Percentiles rank a stretch among this genome's conserved stretches.
Conservation (phyloP, 352 stramenopile species). For the Globisporangium emineosum region DNA sequence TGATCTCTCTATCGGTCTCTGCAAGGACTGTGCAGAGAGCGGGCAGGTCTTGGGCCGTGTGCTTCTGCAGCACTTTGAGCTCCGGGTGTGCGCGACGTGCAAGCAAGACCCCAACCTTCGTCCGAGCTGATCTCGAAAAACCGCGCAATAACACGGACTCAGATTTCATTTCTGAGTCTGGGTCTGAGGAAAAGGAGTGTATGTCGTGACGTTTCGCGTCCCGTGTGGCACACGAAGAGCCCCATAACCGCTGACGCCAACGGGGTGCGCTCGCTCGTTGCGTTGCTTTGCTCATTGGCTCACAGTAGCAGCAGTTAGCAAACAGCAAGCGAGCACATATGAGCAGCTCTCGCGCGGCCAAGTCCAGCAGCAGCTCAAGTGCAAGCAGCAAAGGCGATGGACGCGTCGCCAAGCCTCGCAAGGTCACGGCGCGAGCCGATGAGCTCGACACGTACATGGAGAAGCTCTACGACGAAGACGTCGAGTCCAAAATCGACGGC, state of each 20-base stretch:
- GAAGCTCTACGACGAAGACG: constrained; percentile 91
- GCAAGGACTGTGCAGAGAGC: constrained; percentile 49
- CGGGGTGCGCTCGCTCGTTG: too few species aligned
- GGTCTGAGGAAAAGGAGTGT: too few species aligned
- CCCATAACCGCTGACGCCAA: too few species aligned
- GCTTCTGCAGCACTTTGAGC: constrained; percentile 46
- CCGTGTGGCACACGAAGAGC: too few species aligned
- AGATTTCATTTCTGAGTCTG: too few species aligned
- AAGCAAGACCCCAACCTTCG: constrained; percentile 54
- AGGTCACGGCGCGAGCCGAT: constrained; percentile 59
- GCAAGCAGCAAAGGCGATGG: constrained; percentile 15
- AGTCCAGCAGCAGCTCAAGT: neutral
- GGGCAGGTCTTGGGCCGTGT: constrained; percentile 43
- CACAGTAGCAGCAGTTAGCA: neutral
- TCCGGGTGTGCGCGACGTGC: constrained; percentile 55
- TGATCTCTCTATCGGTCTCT: constrained; percentile 33
- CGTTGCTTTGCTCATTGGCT: too few species aligned
- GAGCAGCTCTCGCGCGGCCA: constrained; percentile 19
- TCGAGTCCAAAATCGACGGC: constrained; percentile 83
- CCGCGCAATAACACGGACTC: too few species aligned
- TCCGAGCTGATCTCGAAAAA: constrained; percentile 69
- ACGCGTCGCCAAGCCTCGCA: constrained; percentile 38
- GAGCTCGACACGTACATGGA: constrained; percentile 93
- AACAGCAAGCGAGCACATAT: neutral
- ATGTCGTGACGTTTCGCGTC: too few species aligned